Percentiles rank a stretch among this genome's conserved stretches.
phyloP scores from a whole-genome alignment of 768 basidiomycete genomes.

The Daedaleopsis sinensis region DNA sequence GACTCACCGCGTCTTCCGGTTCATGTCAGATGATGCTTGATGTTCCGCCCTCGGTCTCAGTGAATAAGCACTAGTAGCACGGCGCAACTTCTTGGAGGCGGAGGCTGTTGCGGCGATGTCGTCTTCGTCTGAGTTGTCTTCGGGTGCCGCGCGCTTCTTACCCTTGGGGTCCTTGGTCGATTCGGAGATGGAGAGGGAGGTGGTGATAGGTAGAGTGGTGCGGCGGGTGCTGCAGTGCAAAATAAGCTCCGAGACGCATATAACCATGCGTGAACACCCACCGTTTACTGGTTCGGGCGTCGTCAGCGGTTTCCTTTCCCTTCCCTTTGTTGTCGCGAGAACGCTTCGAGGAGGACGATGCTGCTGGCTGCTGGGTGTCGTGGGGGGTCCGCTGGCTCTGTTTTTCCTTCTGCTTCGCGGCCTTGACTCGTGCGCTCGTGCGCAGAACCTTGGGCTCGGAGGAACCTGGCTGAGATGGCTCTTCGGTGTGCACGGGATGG shows the following conservation, averaged over 20 bases:
- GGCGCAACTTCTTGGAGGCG: slow-evolving; percentile 62
- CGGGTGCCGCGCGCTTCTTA: slow-evolving; percentile 88
- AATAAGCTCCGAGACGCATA: slow-evolving; percentile 5
- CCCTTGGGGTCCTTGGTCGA: slow-evolving; percentile 77
- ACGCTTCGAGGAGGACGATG: slow-evolving; percentile 54
- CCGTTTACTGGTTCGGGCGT: slow-evolving; percentile 64
- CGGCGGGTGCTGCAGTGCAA: slow-evolving; percentile 57
- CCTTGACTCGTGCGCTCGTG: slow-evolving; percentile 72
- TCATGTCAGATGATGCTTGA: slow-evolving; percentile 58
- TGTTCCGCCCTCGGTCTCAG: slow-evolving; percentile 61
- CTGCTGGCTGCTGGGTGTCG: slow-evolving; percentile 37
- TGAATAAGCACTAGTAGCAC: slow-evolving; percentile 55
- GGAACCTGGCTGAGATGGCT: slow-evolving; percentile 39
- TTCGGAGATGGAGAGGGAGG: slow-evolving; percentile 73
- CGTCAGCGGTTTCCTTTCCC: slow-evolving; percentile 60
- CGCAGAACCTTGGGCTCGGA: slow-evolving; percentile 63
- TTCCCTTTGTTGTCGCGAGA: slow-evolving; percentile 68
- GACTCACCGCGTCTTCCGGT: slow-evolving; percentile 71
- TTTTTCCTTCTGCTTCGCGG: slow-evolving; percentile 71
- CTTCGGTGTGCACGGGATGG: slow-evolving; percentile 48
- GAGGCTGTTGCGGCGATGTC: slow-evolving; percentile 43
- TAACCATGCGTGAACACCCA: slow-evolving; percentile 40
- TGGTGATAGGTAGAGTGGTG: slow-evolving; percentile 47
- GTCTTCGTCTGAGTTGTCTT: slow-evolving; percentile 71
- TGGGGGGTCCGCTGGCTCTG: slow-evolving; percentile 52